Evolutionary conservation across 2,329 filamentous ascomycete species (phyloP), one percentile per base, ranked within the genome.

Genomic region (Metarhizium guizhouense): DNA sequence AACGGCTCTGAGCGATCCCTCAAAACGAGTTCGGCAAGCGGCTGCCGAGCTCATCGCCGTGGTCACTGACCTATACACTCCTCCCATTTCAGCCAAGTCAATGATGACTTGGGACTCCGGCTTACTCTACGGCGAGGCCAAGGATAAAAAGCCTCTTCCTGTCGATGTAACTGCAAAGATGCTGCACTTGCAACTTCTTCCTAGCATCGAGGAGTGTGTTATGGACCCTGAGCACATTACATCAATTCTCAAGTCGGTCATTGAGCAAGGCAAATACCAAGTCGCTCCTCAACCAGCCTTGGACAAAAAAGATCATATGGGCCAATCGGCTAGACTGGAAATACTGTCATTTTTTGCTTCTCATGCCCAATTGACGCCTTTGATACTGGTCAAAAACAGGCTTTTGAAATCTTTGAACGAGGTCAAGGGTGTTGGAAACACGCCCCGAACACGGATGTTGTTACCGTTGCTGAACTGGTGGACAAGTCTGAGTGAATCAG

Each of bases 191-290:
- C 77, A 87, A 42, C 71, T 96, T n/a, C 69, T 90, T 20, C 89
- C 89, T 0, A 82, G 80, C 2, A 72, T 96, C 10, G 92, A 96
- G 70, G 94, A 96, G 70, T 95, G 87, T 64, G 79, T 93, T 3
- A 81, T 96, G 61, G 91, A 97, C 65, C 74, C 83, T 4, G 81
- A 80, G 32, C 85, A 94, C 58, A 77, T 96, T 48, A 74, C 79
- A 30, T 81, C 81, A 20, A 79, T 85, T 2, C 68, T 96, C 5
- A 72, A 72, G 49, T 62, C 66, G 6, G 63, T 66, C 11, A 68
- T 75, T 52, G 71, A 73, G 58, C 68, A 69, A 38, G 72, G 76
- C 18, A 76, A 70, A 60, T 74, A 72, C 34, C 65, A 67, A 34
- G 58, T 60, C 14, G 62, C 65, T 20, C 67, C 70, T 1, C 62